Conservation (phyloP, 192 early-diverging fungal genomes). For the Fimicolochytrium jonesii region DNA sequence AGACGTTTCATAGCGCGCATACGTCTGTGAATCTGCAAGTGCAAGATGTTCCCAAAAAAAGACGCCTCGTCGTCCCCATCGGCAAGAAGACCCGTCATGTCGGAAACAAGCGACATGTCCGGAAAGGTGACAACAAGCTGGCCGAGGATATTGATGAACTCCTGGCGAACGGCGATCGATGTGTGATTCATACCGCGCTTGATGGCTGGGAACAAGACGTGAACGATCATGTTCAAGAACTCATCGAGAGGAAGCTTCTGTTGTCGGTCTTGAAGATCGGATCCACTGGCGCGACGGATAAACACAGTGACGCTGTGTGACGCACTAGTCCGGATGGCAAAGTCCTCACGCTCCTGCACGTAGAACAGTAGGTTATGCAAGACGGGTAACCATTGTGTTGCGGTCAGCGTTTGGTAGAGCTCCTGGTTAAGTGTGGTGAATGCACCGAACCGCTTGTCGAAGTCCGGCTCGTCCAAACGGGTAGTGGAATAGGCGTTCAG, state of each 20-base stretch:
- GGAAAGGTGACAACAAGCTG: constrained; percentile 60
- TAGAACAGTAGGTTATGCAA: constrained; percentile 82
- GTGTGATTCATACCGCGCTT: constrained; percentile 59
- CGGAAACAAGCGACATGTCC: constrained; percentile 51
- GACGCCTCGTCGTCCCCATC: constrained; percentile 85
- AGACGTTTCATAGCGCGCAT: constrained; percentile 76
- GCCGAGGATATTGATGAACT: constrained; percentile 66
- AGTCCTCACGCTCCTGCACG: constrained; percentile 80
- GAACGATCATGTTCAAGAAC: constrained; percentile 40
- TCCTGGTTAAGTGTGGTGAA: constrained; percentile 66
- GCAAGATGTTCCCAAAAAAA: constrained; percentile 94
- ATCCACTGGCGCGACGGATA: constrained; percentile 55
- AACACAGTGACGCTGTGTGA: constrained; percentile 70
- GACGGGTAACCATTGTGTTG: constrained; percentile 81
- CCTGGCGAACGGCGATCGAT: constrained; percentile 57
- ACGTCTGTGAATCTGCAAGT: constrained; percentile 94
- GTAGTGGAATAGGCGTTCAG: constrained; percentile 73
- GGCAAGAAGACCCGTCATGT: constrained; percentile 61
- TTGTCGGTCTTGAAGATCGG: too few relatives aligned
- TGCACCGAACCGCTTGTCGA: constrained; percentile 73
- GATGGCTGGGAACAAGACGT: constrained; percentile 67
- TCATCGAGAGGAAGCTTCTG: constrained; percentile 22
- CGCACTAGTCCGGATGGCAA: constrained; percentile 80
- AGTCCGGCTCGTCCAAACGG: constrained; percentile 85
- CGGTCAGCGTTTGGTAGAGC: constrained; percentile 59